Percentiles rank a stretch among this genome's conserved stretches.
Conservation (phyloP, 225 moss, liverwort and hornwort genomes). For the Antitrichia curtipendula region DNA sequence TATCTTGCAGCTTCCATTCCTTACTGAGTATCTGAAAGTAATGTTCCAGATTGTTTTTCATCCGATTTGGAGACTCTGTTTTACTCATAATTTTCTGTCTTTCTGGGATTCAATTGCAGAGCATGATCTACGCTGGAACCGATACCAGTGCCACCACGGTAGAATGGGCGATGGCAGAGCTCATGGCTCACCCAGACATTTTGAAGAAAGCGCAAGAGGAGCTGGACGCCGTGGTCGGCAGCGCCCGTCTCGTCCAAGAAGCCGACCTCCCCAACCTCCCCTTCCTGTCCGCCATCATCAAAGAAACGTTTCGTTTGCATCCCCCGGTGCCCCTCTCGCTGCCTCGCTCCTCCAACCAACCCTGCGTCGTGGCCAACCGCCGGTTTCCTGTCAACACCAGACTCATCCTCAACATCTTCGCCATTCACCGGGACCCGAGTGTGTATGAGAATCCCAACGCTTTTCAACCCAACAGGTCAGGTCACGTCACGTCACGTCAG, state of each 20-base stretch:
- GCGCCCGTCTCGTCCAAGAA: slow-evolving; percentile 36
- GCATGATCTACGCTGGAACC: slow-evolving; percentile 40
- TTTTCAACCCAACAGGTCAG: slow-evolving; percentile 27
- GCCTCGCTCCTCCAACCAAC: slow-evolving; percentile 33
- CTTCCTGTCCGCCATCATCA: slow-evolving; percentile 26
- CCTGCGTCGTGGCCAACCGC: slow-evolving; percentile 22
- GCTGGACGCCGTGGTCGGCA: slow-evolving; percentile 48
- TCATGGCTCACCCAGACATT: slow-evolving; percentile 29
- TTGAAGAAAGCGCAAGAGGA: slow-evolving; percentile 22
- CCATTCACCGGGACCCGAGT: slow-evolving; percentile 19
- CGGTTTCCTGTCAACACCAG: slow-evolving; percentile 45
- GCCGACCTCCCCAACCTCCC: slow-evolving; percentile 10
- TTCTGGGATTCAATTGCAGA: slow-evolving; percentile 7
- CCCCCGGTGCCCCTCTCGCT: slow-evolving; percentile 11
- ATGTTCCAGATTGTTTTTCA: not conserved
- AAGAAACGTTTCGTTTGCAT: slow-evolving; percentile 48
- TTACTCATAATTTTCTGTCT: not conserved
- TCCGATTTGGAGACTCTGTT: not conserved
- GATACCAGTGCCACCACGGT: slow-evolving; percentile 36
- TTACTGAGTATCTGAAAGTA: not conserved
- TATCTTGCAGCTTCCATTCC: not conserved
- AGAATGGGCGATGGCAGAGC: slow-evolving; percentile 44
- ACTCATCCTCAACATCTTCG: slow-evolving; percentile 44
- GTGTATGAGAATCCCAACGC: slow-evolving; percentile 24
- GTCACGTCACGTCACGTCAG: not conserved